Percentiles rank a stretch among this genome's conserved stretches.
These are phyloP conservation scores for Candida sithepensis DNA, from an alignment of 805 yeast genomes.

Conservation along the genomic window DNA sequence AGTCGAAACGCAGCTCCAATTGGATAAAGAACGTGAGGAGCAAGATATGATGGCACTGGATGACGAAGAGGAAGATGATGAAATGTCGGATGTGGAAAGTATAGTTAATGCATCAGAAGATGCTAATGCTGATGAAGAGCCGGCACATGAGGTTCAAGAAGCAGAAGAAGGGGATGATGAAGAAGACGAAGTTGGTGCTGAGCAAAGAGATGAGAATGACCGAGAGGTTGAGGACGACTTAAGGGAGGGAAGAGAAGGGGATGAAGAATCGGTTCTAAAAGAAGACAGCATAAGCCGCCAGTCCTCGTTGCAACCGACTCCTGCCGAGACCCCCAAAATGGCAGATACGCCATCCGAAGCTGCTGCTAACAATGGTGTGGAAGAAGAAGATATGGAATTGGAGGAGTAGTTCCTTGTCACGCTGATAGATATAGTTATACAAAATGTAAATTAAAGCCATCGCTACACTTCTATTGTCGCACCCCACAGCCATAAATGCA, in stretches of 20 bases:
- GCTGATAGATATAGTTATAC: too few species aligned
- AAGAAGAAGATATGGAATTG: constrained; percentile 11
- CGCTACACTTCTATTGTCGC: neutral
- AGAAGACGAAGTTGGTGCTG: neutral
- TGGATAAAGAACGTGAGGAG: constrained; percentile 14
- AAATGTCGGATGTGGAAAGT: constrained; percentile 9
- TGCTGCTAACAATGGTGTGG: neutral
- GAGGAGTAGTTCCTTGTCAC: too few species aligned
- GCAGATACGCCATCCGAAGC: neutral
- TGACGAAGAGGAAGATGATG: constrained; percentile 15
- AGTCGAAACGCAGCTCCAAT: constrained; percentile 6
- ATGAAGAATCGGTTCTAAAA: neutral
- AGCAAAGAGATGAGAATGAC: neutral
- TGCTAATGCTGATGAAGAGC: constrained; percentile 8
- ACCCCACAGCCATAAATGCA: neutral
- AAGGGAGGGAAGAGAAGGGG: constrained; percentile 1
- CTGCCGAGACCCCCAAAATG: neutral
- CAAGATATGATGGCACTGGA: constrained; percentile 10
- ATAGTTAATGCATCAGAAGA: constrained; percentile 2
- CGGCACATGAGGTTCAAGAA: too few species aligned
- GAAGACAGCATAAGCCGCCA: neutral
- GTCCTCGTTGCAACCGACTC: neutral
- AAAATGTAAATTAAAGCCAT: neutral
- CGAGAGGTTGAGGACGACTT: neutral
- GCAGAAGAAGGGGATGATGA: constrained; percentile 6